Conservation (phyloP, 2,329 filamentous ascomycete species). For the Sphaerulina vaccinii region DNA sequence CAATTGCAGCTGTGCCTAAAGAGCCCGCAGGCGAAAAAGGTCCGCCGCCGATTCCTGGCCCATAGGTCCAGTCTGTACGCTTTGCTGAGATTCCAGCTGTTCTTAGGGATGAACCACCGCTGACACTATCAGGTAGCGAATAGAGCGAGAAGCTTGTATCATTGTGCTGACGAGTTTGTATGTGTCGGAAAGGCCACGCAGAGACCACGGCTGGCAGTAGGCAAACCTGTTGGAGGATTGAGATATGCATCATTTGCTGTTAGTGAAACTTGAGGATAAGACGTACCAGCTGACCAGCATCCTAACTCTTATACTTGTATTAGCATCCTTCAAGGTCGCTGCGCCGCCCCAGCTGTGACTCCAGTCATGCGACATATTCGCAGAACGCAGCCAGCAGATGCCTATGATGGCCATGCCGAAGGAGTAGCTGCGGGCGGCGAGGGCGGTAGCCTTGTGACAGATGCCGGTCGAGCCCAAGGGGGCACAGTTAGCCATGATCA, state of each 20-base stretch:
- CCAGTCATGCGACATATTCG: too few species aligned
- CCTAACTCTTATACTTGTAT: not conserved
- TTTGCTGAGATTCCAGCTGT: not conserved
- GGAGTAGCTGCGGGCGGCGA: too few species aligned
- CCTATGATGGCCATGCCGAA: too few species aligned
- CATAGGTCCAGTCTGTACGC: slow-evolving; percentile 1
- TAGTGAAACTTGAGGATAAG: not conserved
- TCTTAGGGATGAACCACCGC: not conserved
- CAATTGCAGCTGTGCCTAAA: not conserved
- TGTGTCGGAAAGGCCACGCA: not conserved
- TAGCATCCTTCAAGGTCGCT: not conserved
- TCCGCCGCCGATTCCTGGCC: slow-evolving; percentile 4
- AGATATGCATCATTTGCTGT: not conserved
- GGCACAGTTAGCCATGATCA: too few species aligned
- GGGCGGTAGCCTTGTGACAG: too few species aligned
- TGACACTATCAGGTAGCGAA: not conserved
- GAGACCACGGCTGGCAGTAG: not conserved
- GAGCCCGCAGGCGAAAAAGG: slow-evolving; percentile 6
- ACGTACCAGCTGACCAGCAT: not conserved
- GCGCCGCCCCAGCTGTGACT: too few species aligned
- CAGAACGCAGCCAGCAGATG: too few species aligned
- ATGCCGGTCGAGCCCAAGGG: too few species aligned
- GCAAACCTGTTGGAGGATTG: not conserved
- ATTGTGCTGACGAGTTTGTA: not conserved
- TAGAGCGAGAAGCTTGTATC: not conserved